A percentile compares a stretch with the other conserved stretches of the same genome.
phyloP scores from a whole-genome alignment of 163 green algal genomes.

The Scenedesmus sp. region DNA sequence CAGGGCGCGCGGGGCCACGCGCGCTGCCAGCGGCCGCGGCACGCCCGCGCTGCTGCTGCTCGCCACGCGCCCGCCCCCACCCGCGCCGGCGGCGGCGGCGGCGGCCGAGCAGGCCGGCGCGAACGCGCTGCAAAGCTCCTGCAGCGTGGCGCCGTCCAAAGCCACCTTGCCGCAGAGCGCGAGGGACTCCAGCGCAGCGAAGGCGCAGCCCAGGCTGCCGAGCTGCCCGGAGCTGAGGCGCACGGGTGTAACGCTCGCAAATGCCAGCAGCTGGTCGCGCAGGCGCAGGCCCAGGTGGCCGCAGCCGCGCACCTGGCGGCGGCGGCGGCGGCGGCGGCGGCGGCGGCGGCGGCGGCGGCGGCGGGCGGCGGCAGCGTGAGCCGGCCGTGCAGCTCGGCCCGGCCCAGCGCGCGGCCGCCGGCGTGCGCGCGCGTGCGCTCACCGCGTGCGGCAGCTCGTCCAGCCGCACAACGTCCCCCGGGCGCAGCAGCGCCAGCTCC shows the following conservation, averaged over 20 bases:
- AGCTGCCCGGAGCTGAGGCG: neutral
- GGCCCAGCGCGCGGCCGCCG: too few species aligned
- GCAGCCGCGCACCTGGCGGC: slow-evolving; percentile 7
- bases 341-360: too few species aligned
- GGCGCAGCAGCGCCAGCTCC: slow-evolving; percentile 34
- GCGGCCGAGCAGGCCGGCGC: neutral
- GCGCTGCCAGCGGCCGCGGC: neutral
- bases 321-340: too few species aligned
- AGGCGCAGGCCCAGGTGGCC: slow-evolving; percentile 27
- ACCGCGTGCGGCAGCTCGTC: slow-evolving; percentile 23
- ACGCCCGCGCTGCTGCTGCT: neutral
- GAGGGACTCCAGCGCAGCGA: slow-evolving; percentile 1
- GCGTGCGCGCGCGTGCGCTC: neutral
- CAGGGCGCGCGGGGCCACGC: neutral
- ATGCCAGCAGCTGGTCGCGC: slow-evolving; percentile 39
- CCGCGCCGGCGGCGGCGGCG: neutral
- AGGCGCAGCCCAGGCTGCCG: slow-evolving; percentile 1
- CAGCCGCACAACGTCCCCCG: slow-evolving; percentile 13
- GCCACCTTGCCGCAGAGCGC: slow-evolving; percentile 29
- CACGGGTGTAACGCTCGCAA: slow-evolving; percentile 11
- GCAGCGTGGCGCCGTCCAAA: slow-evolving; percentile 2
- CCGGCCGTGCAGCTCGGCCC: too few species aligned
- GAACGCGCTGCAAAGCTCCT: neutral
- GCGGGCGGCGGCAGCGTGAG: too few species aligned
- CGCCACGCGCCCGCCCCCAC: neutral